These are phyloP conservation scores for Amoeboaphelidium protococcarum DNA, from an alignment of 371 early-diverging fungal genomes.

Conservation along the genomic window DNA sequence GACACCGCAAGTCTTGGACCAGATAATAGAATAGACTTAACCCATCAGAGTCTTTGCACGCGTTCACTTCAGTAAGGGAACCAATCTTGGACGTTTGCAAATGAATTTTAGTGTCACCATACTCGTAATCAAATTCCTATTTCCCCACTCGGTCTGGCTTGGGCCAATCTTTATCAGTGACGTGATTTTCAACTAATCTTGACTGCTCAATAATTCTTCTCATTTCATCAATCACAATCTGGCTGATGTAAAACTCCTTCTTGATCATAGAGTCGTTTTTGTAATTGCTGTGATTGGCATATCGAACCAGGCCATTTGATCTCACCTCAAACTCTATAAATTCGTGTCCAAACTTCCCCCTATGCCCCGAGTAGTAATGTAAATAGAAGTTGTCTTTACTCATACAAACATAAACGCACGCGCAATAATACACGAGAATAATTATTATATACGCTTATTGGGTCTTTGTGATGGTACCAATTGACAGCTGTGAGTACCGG, in stretches of 20 bases:
- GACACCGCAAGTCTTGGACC: slow-evolving; percentile 85
- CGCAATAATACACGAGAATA: not conserved
- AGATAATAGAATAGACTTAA: slow-evolving; percentile 78
- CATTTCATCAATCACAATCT: slow-evolving; percentile 46
- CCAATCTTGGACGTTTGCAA: slow-evolving; percentile 79
- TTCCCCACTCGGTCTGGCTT: slow-evolving; percentile 61
- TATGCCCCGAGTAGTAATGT: slow-evolving; percentile 48
- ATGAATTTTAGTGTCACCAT: slow-evolving; percentile 68
- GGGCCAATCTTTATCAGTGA: slow-evolving; percentile 79
- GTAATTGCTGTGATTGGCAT: slow-evolving; percentile 93
- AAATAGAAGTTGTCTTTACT: not conserved
- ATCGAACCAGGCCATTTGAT: slow-evolving; percentile 62
- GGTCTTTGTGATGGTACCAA: not conserved
- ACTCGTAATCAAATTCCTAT: slow-evolving; percentile 73
- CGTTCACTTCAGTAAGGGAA: slow-evolving; percentile 64
- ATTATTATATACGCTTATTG: not conserved
- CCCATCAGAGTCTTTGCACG: slow-evolving; percentile 78
- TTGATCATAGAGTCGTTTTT: slow-evolving; percentile 82
- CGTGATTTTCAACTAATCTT: slow-evolving; percentile 75
- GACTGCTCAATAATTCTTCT: slow-evolving; percentile 64
- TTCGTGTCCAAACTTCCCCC: slow-evolving; percentile 88
- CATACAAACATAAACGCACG: too few relatives aligned
- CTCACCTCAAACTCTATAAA: slow-evolving; percentile 89
- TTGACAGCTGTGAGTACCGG: not conserved
- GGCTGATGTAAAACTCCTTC: slow-evolving; percentile 34